phyloP scores from a whole-genome alignment of 768 basidiomycete genomes.

The Neoboletus magnificus region DNA sequence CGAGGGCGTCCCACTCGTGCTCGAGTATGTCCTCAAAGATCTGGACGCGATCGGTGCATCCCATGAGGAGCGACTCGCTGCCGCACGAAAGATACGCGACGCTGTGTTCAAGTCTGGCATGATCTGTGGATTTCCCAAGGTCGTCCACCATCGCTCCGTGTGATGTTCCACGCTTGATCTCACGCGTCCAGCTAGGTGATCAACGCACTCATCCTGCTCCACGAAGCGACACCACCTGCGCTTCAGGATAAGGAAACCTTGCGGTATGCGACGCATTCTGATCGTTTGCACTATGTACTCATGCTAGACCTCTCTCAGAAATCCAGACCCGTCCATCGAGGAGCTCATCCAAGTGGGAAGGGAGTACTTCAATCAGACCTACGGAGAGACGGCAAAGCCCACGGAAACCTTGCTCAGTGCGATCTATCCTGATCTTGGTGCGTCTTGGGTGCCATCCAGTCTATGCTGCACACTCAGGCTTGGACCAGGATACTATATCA shows the following conservation, averaged over 20 bases:
- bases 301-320: slow-evolving; percentile 28
- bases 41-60: slow-evolving; percentile 32
- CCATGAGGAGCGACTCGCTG: slow-evolving; percentile 36
- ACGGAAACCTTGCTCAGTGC: slow-evolving; percentile 47
- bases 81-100: slow-evolving; percentile 58
- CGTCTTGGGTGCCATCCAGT: slow-evolving; percentile 3
- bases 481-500: slow-evolving; percentile 50
- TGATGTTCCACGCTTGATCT: neutral
- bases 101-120: slow-evolving; percentile 60
- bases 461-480: neutral
- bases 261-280: slow-evolving; percentile 36
- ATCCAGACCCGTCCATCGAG: slow-evolving; percentile 39
- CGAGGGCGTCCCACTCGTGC: slow-evolving; percentile 55
- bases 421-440: slow-evolving; percentile 65
- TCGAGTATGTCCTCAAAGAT: slow-evolving; percentile 47
- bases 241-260: slow-evolving; percentile 45
- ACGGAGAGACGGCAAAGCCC: slow-evolving; percentile 51
- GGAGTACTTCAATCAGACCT: slow-evolving; percentile 45
- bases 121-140: slow-evolving; percentile 56
- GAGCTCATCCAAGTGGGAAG: slow-evolving; percentile 44
- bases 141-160: slow-evolving; percentile 20
- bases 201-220: slow-evolving; percentile 51
- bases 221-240: slow-evolving; percentile 50
- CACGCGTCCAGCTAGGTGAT: slow-evolving; percentile 34
- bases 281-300: neutral